Evolutionary conservation across 257 asterid species (phyloP), one percentile per base, ranked within the genome.

Genomic region (Striga asiatica): DNA sequence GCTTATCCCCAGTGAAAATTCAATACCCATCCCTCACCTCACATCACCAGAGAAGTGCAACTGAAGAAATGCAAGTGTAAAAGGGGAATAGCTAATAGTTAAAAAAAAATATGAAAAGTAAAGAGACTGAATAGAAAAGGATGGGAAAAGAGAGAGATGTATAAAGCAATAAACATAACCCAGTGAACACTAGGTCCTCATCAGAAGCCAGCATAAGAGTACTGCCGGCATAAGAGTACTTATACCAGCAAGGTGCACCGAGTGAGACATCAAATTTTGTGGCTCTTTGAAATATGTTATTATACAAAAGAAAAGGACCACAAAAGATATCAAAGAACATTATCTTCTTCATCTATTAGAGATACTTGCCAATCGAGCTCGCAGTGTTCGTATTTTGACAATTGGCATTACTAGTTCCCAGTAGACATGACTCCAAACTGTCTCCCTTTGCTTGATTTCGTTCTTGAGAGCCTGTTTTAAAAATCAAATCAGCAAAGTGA

Each of bases 341-440:
- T 34, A 18, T 23, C 27, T 63, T 59, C 19, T 64, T 57, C 32
- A 65, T 38, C 31, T 29, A 50, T 35, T 11, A 64, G 23, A 65
- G 66, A 66, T 54, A 77, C 93, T 79, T 80, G 73, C 98, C 86
- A 89, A 68, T 66, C 98, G 91, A 75, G 98, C 98, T 69, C 85
- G 85, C 45, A 89, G 71, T 45, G 95, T 89, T 66, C 92, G 92
- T 53, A 86, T 80, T 69, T 72, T 83, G 34, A 72, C 75, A 37
- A 84, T 71, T 39, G 98, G 98, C 71, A 75, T 81, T 49, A 89
- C 25, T 67, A 89, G 71, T 62, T 89, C 95, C 98, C 98, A 89
- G 70, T 86, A 68, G 70, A 89, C 77, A 29, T 48, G 49, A 58
- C 75, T 78, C 98, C 98, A 89, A 55, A 70, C 69, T 20, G 76